These are phyloP conservation scores for Aspergillus melleus DNA, from an alignment of 2,329 filamentous ascomycete genomes.

Conservation along the genomic window DNA sequence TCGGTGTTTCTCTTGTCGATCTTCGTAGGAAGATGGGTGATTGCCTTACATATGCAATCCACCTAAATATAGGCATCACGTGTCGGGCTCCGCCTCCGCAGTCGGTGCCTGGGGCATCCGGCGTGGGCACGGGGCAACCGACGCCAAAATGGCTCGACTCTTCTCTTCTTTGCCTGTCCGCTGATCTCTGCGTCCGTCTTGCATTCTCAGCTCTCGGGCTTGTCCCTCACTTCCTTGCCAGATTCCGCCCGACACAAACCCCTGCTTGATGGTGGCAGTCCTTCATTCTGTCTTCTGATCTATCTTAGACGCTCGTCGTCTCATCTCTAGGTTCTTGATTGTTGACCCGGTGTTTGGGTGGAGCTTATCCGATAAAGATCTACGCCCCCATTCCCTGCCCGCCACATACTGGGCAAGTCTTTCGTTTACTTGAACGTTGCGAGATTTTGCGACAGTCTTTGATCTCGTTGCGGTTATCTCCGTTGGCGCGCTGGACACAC, in stretches of 20 bases:
- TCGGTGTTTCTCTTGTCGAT: background rate
- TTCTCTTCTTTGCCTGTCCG: background rate
- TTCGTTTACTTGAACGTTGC: background rate
- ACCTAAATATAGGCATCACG: conserved; percentile 3
- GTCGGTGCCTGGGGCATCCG: background rate
- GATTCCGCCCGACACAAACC: background rate
- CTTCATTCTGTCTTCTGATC: background rate
- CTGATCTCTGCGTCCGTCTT: background rate
- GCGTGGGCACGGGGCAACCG: background rate
- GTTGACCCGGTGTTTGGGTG: conserved; percentile 18
- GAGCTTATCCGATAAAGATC: conserved; percentile 16
- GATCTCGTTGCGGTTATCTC: background rate
- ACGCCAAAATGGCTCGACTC: conserved; percentile 1
- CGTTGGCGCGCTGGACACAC: background rate
- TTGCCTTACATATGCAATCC: background rate
- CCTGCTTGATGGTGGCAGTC: background rate
- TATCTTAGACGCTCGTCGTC: conserved; percentile 1
- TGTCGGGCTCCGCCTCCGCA: background rate
- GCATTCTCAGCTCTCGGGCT: background rate
- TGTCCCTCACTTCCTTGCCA: background rate
- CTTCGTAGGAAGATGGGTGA: background rate
- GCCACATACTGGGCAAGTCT: conserved; percentile 2
- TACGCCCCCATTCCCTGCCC: conserved; percentile 3
- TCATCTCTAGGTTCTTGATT: conserved; percentile 4
- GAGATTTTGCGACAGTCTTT: background rate